phyloP scores from a whole-genome alignment of 371 early-diverging fungal species.

The Mucor piriformis region DNA sequence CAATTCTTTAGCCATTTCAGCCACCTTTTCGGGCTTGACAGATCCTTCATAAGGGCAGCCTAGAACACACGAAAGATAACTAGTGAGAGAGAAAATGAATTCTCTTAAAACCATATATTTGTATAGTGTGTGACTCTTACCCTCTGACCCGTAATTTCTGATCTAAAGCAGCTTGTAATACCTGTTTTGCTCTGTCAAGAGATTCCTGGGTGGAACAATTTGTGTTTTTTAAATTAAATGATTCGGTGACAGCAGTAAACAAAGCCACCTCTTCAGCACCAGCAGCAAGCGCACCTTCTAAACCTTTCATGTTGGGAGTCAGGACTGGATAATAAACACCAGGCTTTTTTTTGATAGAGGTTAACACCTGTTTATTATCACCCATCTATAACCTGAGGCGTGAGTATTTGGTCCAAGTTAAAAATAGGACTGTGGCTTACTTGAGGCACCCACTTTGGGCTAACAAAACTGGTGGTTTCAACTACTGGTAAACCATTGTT shows the following conservation, averaged over 20 bases:
- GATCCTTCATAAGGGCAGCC: constrained; percentile 95
- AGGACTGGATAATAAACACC: constrained; percentile 88
- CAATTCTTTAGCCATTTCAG: constrained; percentile 73
- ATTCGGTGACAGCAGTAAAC: constrained; percentile 90
- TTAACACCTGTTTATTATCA: constrained; percentile 80
- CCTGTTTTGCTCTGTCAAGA: constrained; percentile 70
- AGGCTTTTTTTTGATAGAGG: constrained; percentile 59
- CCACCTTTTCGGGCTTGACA: constrained; percentile 74
- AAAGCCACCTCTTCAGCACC: constrained; percentile 91
- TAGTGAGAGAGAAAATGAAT: no score
- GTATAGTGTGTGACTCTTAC: no score
- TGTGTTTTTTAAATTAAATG: constrained; percentile 90
- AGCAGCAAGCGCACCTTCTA: constrained; percentile 78
- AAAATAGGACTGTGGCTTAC: no score
- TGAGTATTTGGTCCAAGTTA: no score
- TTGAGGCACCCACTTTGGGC: constrained; percentile 98
- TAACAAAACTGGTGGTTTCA: constrained; percentile 96
- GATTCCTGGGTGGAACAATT: constrained; percentile 91
- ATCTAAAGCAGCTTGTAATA: constrained; percentile 71
- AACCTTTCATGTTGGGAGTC: constrained; percentile 90
- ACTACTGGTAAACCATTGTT: constrained; percentile 85
- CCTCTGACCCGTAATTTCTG: constrained; percentile 82
- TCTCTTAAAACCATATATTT: no score
- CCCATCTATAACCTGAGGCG: no score
- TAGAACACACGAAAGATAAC: constrained; percentile 90